phyloP scores from a whole-genome alignment of 176 grass and related monocot species.

The Stipa capillata region DNA sequence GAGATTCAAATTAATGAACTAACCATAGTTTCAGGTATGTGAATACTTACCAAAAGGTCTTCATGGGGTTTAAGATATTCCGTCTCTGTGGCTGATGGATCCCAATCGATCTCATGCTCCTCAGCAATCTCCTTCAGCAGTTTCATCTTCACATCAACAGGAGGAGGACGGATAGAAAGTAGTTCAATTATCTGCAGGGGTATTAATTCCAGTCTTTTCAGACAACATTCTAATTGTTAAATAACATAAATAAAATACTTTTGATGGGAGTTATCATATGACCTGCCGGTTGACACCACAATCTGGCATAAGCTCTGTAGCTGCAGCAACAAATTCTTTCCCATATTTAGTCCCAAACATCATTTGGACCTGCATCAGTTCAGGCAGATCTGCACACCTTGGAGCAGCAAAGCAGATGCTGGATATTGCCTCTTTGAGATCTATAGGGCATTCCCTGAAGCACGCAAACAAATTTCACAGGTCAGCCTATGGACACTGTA shows the following conservation, averaged over 20 bases:
- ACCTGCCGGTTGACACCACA: conserved; percentile 98
- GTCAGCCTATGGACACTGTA: too few species aligned
- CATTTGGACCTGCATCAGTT: conserved; percentile 89
- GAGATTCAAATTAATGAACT: background rate
- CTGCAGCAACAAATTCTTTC: conserved; percentile 81
- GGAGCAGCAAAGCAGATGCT: conserved; percentile 97
- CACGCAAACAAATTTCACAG: background rate
- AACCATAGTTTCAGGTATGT: background rate
- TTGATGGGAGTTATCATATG: background rate
- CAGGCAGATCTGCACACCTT: conserved; percentile 83
- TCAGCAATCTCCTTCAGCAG: conserved; percentile 96
- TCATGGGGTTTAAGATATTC: conserved; percentile 88
- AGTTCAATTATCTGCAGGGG: conserved; percentile 90
- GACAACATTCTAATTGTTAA: background rate
- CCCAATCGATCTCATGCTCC: conserved; percentile 95
- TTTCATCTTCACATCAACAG: conserved; percentile 73
- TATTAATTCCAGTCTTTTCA: background rate
- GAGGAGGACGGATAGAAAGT: conserved; percentile 77
- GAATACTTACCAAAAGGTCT: conserved; percentile 78
- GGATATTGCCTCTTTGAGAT: conserved; percentile 99
- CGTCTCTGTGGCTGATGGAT: conserved; percentile 71
- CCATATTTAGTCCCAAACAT: conserved; percentile 92
- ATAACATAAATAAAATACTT: conserved; percentile 1
- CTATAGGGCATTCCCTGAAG: conserved; percentile 92
- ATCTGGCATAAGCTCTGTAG: conserved; percentile 82